Conservation (phyloP, 441 rosid species). For the Corymbia citriodora region DNA sequence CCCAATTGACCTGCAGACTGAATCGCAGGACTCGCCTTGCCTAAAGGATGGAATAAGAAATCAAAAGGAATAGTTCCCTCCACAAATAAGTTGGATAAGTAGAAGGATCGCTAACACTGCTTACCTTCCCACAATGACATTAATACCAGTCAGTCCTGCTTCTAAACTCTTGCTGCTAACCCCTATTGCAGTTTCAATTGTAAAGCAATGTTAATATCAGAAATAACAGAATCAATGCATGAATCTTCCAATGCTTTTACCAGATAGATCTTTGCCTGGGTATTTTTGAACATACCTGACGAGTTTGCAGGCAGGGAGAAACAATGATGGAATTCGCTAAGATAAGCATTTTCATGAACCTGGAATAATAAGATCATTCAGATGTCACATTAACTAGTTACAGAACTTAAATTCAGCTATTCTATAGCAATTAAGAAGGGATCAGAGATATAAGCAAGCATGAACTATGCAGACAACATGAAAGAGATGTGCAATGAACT, state of each 20-base stretch:
- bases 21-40: slow-evolving; percentile 91
- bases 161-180: slow-evolving; percentile 40
- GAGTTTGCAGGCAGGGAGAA: slow-evolving; percentile 74
- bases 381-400: background rate
- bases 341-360: slow-evolving; percentile 97
- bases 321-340: slow-evolving; percentile 91
- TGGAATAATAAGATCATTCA: slow-evolving; percentile 25
- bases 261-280: background rate
- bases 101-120: slow-evolving; percentile 3
- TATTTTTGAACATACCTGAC: slow-evolving; percentile 38
- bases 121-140: slow-evolving; percentile 74
- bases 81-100: background rate
- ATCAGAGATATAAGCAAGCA: background rate
- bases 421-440: background rate
- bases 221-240: background rate
- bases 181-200: slow-evolving; percentile 27
- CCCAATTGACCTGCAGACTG: slow-evolving; percentile 74
- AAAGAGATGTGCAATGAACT: background rate
- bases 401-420: background rate
- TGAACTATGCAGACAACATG: background rate
- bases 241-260: background rate
- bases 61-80: slow-evolving; percentile 1
- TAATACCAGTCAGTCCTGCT: slow-evolving; percentile 74
- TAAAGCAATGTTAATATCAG: background rate
- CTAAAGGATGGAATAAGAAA: slow-evolving; percentile 28